Percentiles rank a stretch among this genome's conserved stretches.
Evolutionary conservation across 345 rosid species (phyloP).

Genomic region (Conringia planisiliqua): DNA sequence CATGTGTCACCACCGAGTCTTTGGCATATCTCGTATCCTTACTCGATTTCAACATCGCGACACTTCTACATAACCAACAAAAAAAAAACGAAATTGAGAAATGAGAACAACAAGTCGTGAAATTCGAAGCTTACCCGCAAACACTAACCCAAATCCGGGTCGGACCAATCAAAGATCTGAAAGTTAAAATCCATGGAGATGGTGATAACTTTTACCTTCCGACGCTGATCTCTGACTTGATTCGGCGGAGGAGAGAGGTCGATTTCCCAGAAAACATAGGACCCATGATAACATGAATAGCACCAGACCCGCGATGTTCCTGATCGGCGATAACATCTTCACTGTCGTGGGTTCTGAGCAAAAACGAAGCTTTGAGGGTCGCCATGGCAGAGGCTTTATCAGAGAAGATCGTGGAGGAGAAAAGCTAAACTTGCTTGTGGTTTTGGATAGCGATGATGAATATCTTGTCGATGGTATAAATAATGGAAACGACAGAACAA

Average conservation of each 20-base stretch:
- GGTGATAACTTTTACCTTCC: conserved; percentile 47
- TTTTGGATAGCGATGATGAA: conserved; percentile 1
- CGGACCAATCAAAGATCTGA: background rate
- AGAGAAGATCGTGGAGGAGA: background rate
- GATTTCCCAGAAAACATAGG: conserved; percentile 98
- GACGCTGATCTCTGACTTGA: conserved; percentile 49
- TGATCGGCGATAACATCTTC: conserved; percentile 17
- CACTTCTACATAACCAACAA: conserved; percentile 40
- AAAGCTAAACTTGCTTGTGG: background rate
- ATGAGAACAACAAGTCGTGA: background rate
- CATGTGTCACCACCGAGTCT: conserved; percentile 80
- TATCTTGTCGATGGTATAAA: background rate
- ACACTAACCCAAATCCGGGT: background rate
- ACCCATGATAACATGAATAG: conserved; percentile 77
- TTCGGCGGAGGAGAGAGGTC: conserved; percentile 88
- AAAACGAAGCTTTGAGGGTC: conserved; percentile 36
- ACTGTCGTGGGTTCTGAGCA: conserved; percentile 9
- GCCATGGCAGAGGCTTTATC: conserved; percentile 37
- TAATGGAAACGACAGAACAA: conserved; percentile 19
- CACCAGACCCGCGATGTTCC: conserved; percentile 39
- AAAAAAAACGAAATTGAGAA: background rate
- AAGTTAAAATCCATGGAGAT: background rate
- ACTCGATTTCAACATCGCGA: conserved; percentile 77
- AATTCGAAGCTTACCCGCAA: background rate
- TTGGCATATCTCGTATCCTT: conserved; percentile 70